These are phyloP conservation scores for Hymenoscyphus linearis DNA, from an alignment of 2,329 filamentous ascomycete genomes.

Conservation along the genomic window DNA sequence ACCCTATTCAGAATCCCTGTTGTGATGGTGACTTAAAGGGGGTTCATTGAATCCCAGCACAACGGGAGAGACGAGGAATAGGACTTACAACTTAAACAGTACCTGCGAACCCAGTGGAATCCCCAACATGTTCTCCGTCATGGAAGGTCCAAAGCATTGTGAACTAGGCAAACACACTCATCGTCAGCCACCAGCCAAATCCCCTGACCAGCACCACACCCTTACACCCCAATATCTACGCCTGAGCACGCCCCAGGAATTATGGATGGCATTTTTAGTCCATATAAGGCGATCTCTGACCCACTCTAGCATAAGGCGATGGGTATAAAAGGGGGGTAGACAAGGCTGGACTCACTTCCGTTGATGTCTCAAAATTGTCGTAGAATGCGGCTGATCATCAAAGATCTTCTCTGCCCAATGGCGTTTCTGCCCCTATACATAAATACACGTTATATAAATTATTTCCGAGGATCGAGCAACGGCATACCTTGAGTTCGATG, in stretches of 20 bases:
- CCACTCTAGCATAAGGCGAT: neutral
- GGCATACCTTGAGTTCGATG: constrained; percentile 25
- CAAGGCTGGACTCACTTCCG: constrained; percentile 29
- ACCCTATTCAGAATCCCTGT: neutral
- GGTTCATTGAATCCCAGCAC: neutral
- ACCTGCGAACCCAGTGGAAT: constrained; percentile 46
- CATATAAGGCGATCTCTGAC: neutral
- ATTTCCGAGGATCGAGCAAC: constrained; percentile 3
- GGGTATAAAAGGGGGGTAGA: neutral
- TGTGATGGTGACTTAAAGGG: neutral
- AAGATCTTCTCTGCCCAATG: constrained; percentile 62
- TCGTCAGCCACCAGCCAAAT: neutral
- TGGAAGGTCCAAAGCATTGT: constrained; percentile 42
- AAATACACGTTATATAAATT: constrained; percentile 15
- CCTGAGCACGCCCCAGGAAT: neutral
- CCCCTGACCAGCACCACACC: neutral
- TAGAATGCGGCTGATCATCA: constrained; percentile 44
- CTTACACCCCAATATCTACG: neutral
- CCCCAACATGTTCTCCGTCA: constrained; percentile 38
- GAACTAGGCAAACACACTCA: constrained; percentile 34
- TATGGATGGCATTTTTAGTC: neutral
- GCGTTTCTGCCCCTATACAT: constrained; percentile 35
- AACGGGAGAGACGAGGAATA: neutral
- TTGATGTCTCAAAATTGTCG: constrained; percentile 43
- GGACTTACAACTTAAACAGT: constrained; percentile 48